Evolutionary conservation across 1,139 yeast species (phyloP).

Genomic region (Debaryomyces nepalensis): DNA sequence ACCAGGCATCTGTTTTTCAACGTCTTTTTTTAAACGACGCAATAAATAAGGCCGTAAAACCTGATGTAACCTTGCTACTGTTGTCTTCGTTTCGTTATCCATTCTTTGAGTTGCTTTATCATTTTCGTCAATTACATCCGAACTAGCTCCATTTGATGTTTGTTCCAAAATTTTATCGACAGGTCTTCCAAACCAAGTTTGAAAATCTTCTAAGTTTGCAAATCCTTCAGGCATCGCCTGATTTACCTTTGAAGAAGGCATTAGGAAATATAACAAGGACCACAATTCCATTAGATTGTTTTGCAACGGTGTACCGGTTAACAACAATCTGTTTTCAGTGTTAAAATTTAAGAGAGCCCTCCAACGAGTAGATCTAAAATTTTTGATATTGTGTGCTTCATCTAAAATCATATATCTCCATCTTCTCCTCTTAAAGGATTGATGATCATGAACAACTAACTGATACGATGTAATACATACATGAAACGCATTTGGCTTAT

Average conservation of each 20-base stretch:
- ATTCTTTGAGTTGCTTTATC: constrained; percentile 42
- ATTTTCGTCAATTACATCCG: constrained; percentile 49
- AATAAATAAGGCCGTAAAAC: constrained; percentile 90
- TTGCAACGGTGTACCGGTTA: constrained; percentile 96
- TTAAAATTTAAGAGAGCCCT: constrained; percentile 92
- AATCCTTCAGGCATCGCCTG: constrained; percentile 91
- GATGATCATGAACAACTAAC: constrained; percentile 94
- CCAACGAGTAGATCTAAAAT: constrained; percentile 96
- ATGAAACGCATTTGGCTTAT: constrained; percentile 93
- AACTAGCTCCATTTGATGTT: constrained; percentile 56
- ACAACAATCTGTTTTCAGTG: constrained; percentile 80
- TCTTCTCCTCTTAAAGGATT: constrained; percentile 84
- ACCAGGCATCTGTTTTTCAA: constrained; percentile 98
- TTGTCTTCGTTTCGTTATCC: constrained; percentile 75
- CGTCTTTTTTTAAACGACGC: constrained; percentile 93
- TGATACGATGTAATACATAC: constrained; percentile 97
- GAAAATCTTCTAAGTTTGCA: constrained; percentile 94
- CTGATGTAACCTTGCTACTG: constrained; percentile 89
- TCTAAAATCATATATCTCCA: constrained; percentile 98
- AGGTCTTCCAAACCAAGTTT: constrained; percentile 97
- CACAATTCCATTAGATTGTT: constrained; percentile 91
- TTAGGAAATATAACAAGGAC: constrained; percentile 89
- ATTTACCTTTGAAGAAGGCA: constrained; percentile 84
- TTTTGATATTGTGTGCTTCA: constrained; percentile 98
- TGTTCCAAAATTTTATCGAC: constrained; percentile 88